Base-by-base conservation (phyloP, 2,329 filamentous ascomycete species). In the Colletotrichum australisinense region DNA sequence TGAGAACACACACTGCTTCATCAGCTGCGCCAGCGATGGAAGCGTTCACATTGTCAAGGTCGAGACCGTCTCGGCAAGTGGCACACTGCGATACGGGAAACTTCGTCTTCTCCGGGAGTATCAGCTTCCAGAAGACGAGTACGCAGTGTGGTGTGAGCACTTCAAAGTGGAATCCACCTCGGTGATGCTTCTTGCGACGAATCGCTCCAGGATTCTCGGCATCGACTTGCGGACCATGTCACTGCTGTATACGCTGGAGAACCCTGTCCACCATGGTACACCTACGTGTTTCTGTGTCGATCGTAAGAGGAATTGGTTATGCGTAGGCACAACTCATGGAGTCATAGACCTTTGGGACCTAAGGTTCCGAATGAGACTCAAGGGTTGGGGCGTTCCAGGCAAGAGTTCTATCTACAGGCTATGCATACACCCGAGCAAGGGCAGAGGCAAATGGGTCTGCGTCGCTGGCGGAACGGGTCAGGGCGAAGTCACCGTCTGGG, bases 291-390 rank as follows among this genome's bases (percentile, higher is more conserved):
- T 99, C 82, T 96, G 94, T 78, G 88, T 98, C 38, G 95, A 98
- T 79, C 90, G 91, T 70, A 94, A 92, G 79, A 92, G 93, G 63
- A 95, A 97, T 79, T 99, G 97, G 97, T 86, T 99, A 3, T 89
- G 97, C 1, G 85, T 98, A 0, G 97, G 95, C 46, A 99, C 97
- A 0, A 94, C 95, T 0, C 95, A 98, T 80, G 97, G 97, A 46
- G 93, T 98, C 32, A 86, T 99, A 8, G 94, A 97, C 80, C 88
- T 99, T 1, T 99, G 97, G 97, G 97, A 99, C 82, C 87, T 99
- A 53, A 93, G 97, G n/a, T 99, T 99, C 87, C 93, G 92, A 76
- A 90, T 98, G 77, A 91, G 95, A 26, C 86, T 98, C 28, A 95
- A 94, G 81, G 94, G 93, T 16, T 98, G 95, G 95, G 95, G 95